Evolutionary conservation across 805 yeast genomes (phyloP).

Genomic region (Ogataea ganodermae): DNA sequence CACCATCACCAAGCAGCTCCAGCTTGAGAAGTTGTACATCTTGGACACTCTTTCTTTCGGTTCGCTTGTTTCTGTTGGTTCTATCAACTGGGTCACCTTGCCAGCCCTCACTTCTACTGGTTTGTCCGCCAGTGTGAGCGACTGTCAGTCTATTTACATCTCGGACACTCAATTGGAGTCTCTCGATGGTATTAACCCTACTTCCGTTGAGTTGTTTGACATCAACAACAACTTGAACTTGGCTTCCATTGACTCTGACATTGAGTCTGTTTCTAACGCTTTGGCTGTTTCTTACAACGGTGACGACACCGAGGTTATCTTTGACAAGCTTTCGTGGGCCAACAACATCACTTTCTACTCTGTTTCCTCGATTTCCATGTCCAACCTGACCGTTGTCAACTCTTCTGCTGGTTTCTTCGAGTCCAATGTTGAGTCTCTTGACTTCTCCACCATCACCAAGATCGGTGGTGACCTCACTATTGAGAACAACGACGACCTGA

Average conservation of each 20-base stretch:
- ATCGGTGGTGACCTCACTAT: conserved; percentile 85
- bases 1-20: conserved; percentile 71
- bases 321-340: conserved; percentile 78
- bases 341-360: conserved; percentile 85
- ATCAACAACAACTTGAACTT: conserved; percentile 90
- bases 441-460: conserved; percentile 52
- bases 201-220: conserved; percentile 57
- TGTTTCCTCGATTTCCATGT: conserved; percentile 70
- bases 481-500: conserved; percentile 71
- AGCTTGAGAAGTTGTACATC: conserved; percentile 62
- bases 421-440: conserved; percentile 62
- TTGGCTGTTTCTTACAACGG: conserved; percentile 87
- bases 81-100: conserved; percentile 77
- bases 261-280: conserved; percentile 70
- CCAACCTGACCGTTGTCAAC: conserved; percentile 69
- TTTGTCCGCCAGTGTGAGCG: conserved; percentile 68
- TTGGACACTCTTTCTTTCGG: conserved; percentile 74
- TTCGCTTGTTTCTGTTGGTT: conserved; percentile 76
- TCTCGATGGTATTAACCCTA: conserved; percentile 62
- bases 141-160: conserved; percentile 68
- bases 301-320: conserved; percentile 65
- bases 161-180: conserved; percentile 73
- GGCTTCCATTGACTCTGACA: conserved; percentile 67
- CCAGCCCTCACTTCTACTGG: conserved; percentile 77
- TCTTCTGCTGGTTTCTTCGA: conserved; percentile 79